These are phyloP conservation scores for Thermothelomyces thermophilus DNA, from an alignment of 2,329 filamentous ascomycete species.

Conservation along the genomic window DNA sequence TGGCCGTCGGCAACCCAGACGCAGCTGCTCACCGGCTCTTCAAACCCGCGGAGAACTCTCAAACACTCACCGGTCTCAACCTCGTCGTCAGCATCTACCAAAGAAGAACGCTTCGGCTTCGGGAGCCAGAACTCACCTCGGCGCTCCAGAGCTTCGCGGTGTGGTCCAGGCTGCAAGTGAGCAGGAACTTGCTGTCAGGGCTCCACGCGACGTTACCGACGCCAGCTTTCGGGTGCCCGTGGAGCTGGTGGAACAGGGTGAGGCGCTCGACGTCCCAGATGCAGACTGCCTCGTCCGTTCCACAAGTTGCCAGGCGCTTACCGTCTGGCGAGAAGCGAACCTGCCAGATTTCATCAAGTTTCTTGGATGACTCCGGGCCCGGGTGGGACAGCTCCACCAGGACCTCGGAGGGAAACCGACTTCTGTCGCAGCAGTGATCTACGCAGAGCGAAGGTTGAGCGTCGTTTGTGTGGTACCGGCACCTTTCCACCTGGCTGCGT, in stretches of 20 bases:
- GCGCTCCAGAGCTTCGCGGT: constrained; percentile 70
- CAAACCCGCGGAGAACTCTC: constrained; percentile 60
- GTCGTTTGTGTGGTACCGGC: constrained; percentile 81
- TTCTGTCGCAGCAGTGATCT: constrained; percentile 76
- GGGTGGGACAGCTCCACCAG: constrained; percentile 54
- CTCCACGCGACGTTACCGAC: constrained; percentile 86
- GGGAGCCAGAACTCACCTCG: constrained; percentile 44
- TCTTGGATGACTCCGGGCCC: constrained; percentile 40
- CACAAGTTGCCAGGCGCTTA: constrained; percentile 72
- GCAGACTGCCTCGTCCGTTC: constrained; percentile 65
- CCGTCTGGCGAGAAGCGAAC: constrained; percentile 87
- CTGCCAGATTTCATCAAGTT: constrained; percentile 84
- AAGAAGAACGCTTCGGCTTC: too few relatives aligned
- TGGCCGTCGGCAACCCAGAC: constrained; percentile 79
- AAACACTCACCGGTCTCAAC: constrained; percentile 56
- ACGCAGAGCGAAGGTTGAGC: constrained; percentile 77
- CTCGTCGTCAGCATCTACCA: background rate
- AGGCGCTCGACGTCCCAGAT: constrained; percentile 78
- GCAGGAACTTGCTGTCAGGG: constrained; percentile 78
- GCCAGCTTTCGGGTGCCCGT: constrained; percentile 56
- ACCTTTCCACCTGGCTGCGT: constrained; percentile 71
- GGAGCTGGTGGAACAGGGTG: constrained; percentile 53
- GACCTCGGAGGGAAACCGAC: constrained; percentile 69
- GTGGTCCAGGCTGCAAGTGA: constrained; percentile 74
- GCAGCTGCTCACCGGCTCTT: constrained; percentile 80